A percentile compares a stretch with the other conserved stretches of the same genome.
phyloP scores from a whole-genome alignment of 495 filamentous ascomycete species.

The Neurospora tetraspora region DNA sequence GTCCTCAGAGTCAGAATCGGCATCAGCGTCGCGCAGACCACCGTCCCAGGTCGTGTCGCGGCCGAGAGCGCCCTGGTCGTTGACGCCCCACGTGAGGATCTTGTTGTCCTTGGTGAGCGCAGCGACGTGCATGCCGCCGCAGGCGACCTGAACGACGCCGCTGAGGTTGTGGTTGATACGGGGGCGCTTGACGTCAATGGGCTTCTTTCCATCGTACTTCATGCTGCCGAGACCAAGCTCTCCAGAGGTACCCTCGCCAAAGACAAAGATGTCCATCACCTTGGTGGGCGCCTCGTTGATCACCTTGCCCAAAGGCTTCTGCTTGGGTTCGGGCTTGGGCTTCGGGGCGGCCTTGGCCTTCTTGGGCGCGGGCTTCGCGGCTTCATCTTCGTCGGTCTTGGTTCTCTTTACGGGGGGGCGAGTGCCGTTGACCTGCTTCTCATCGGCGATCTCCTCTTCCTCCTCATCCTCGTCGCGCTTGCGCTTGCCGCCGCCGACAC shows the following conservation, averaged over 20 bases:
- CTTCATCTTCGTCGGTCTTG: constrained; percentile 2
- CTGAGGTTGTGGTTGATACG: constrained; percentile 44
- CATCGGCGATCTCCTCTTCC: constrained; percentile 1
- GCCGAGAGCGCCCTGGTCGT: constrained; percentile 57
- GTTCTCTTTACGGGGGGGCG: neutral
- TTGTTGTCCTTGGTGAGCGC: constrained; percentile 54
- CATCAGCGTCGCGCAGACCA: constrained; percentile 52
- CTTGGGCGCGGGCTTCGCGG: constrained; percentile 4
- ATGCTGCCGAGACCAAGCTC: constrained; percentile 43
- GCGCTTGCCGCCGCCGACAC: constrained; percentile 12
- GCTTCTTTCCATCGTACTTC: constrained; percentile 37
- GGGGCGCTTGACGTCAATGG: constrained; percentile 47
- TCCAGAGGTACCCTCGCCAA: constrained; percentile 44
- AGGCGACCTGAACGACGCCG: constrained; percentile 49
- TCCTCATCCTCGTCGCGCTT: constrained; percentile 14
- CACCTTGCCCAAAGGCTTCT: constrained; percentile 5
- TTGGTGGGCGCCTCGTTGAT: constrained; percentile 35
- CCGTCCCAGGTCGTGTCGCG: constrained; percentile 46
- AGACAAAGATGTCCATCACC: constrained; percentile 42
- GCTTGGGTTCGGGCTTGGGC: constrained; percentile 3
- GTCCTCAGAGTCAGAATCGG: constrained; percentile 31
- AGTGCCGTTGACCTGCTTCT: constrained; percentile 2
- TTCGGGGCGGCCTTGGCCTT: constrained; percentile 8
- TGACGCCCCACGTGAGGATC: constrained; percentile 63
- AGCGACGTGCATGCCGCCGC: constrained; percentile 56